A percentile compares a stretch with the other conserved stretches of the same genome.
Evolutionary conservation across 2,329 filamentous ascomycete species (phyloP).

Genomic region (Penicillium thymicola): DNA sequence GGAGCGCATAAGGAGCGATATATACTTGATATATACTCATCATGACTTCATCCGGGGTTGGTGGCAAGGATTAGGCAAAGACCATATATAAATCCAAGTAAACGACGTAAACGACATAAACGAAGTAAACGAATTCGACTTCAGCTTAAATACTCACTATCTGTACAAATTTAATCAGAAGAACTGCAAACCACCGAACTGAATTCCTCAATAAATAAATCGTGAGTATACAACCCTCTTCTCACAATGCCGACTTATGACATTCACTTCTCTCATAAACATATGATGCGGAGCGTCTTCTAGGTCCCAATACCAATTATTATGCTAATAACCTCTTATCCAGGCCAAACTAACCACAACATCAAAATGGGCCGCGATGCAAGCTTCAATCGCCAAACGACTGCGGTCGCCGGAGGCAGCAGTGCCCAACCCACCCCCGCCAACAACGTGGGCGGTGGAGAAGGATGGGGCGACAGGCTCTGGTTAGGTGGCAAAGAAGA

Average conservation of each 20-base stretch:
- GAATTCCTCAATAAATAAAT: neutral
- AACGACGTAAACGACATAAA: neutral
- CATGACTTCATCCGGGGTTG: slow-evolving; percentile 18
- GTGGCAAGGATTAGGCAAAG: slow-evolving; percentile 9
- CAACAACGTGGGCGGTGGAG: slow-evolving; percentile 26
- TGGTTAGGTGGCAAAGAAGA: slow-evolving; percentile 22
- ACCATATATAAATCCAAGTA: neutral
- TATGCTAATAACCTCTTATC: too few relatives aligned
- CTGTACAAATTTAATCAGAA: neutral
- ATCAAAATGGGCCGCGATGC: neutral
- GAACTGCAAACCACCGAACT: too few relatives aligned
- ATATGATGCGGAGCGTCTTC: neutral
- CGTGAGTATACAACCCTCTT: neutral
- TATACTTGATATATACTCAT: slow-evolving; percentile 9
- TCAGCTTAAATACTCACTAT: neutral
- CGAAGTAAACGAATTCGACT: neutral
- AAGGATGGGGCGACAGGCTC: slow-evolving; percentile 23
- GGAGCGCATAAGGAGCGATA: neutral
- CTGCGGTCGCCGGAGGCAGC: slow-evolving; percentile 23
- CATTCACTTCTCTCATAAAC: neutral
- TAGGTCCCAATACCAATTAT: fast-evolving
- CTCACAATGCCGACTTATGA: neutral
- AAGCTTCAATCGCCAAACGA: slow-evolving; percentile 12
- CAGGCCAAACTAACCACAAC: neutral
- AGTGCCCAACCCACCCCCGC: slow-evolving; percentile 29